A percentile compares a stretch with the other conserved stretches of the same genome.
These are phyloP conservation scores for Tuber brumale DNA, from an alignment of 495 filamentous ascomycete species.

Conservation along the genomic window DNA sequence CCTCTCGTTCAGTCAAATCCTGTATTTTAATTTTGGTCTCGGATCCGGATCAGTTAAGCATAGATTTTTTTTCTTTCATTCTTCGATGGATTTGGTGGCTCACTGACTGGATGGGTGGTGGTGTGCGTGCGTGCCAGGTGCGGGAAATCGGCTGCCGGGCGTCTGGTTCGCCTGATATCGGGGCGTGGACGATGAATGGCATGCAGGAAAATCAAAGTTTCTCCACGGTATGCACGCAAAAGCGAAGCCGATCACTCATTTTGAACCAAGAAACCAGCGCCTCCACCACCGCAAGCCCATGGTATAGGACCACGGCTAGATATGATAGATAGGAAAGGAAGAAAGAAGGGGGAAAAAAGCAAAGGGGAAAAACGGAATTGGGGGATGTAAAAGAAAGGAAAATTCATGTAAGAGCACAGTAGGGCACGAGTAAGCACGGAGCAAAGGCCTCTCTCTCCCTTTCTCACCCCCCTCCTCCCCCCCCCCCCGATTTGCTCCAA, in stretches of 20 bases:
- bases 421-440: background rate
- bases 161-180: background rate
- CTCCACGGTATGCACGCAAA: slow-evolving; percentile 3
- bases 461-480: too few species aligned
- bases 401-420: background rate
- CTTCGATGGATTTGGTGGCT: background rate
- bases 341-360: background rate
- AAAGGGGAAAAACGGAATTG: background rate
- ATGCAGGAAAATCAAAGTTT: background rate
- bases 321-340: background rate
- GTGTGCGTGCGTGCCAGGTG: background rate
- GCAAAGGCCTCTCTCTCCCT: background rate
- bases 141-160: background rate
- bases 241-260: slow-evolving; percentile 1
- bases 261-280: background rate
- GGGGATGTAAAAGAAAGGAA: background rate
- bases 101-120: background rate
- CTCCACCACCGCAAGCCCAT: background rate
- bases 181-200: background rate
- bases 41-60: background rate
- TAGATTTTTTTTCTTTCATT: background rate
- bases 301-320: background rate
- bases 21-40: background rate
- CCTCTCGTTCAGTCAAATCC: background rate
- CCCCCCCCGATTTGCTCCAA: background rate